phyloP scores from a whole-genome alignment of 169 alveolate species.

The Plasmodium fragile region DNA sequence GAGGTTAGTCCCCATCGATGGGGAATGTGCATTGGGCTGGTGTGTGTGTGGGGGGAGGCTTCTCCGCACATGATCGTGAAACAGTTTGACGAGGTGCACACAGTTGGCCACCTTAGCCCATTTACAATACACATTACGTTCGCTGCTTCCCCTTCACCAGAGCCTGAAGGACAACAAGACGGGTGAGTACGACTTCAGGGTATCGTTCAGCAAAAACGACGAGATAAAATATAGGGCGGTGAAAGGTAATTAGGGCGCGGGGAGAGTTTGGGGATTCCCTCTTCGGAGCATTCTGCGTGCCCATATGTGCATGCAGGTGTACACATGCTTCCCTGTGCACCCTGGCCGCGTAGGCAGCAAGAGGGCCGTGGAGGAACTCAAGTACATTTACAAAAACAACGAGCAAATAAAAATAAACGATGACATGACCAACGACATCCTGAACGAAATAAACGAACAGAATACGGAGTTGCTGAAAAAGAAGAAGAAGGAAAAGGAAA shows the following conservation, averaged over 20 bases:
- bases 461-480: constrained; percentile 23
- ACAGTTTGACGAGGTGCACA: not conserved
- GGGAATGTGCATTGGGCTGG: not conserved
- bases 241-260: constrained; percentile 18
- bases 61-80: not conserved
- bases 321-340: not conserved
- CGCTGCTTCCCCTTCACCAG: not conserved
- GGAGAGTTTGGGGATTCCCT: not conserved
- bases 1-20: constrained; percentile 13
- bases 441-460: constrained; percentile 52
- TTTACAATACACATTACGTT: not conserved
- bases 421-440: constrained; percentile 13
- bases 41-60: not conserved
- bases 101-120: not conserved
- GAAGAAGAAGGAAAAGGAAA: constrained; percentile 53
- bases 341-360: constrained; percentile 10
- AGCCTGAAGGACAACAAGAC: constrained; percentile 21
- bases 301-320: not conserved
- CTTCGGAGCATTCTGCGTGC: not conserved
- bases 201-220: constrained; percentile 48
- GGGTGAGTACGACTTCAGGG: constrained; percentile 18
- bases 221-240: constrained; percentile 57
- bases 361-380: constrained; percentile 42
- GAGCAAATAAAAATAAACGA: constrained; percentile 20
- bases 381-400: constrained; percentile 47